Conservation (phyloP, 441 rosid species). For the Brassica balearica region DNA sequence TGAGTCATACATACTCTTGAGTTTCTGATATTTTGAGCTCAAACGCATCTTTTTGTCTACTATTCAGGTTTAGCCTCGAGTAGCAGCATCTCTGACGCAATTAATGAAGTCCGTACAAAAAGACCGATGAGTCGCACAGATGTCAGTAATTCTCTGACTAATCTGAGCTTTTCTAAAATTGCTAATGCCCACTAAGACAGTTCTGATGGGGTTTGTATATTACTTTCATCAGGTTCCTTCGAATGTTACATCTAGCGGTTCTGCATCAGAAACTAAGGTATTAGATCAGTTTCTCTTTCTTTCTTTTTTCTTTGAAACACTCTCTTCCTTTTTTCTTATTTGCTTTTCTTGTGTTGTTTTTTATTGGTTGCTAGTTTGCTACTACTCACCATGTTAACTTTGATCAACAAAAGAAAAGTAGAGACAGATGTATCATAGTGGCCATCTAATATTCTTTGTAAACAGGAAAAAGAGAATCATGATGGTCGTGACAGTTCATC, state of each 20-base stretch:
- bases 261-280: conserved; percentile 41
- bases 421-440: conserved; percentile 3
- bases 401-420: too few relatives aligned
- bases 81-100: conserved; percentile 60
- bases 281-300: conserved; percentile 22
- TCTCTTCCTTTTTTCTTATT: not conserved
- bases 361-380: conserved; percentile 2
- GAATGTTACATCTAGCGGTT: conserved; percentile 53
- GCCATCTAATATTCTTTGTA: not conserved
- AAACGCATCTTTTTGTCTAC: conserved; percentile 11
- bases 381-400: conserved; percentile 6
- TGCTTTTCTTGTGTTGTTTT: not conserved
- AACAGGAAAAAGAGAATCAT: conserved; percentile 56
- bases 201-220: conserved; percentile 9
- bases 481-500: conserved; percentile 59
- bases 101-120: conserved; percentile 71
- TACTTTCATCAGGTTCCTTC: conserved; percentile 71
- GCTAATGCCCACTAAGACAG: conserved; percentile 10
- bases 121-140: conserved; percentile 93
- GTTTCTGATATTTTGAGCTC: conserved; percentile 15
- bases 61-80: conserved; percentile 59
- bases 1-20: conserved; percentile 15
- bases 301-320: not conserved
- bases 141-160: conserved; percentile 53
- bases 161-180: not conserved